These are phyloP conservation scores for Drechmeria coniospora DNA, from an alignment of 2,329 filamentous ascomycete genomes.

Conservation along the genomic window DNA sequence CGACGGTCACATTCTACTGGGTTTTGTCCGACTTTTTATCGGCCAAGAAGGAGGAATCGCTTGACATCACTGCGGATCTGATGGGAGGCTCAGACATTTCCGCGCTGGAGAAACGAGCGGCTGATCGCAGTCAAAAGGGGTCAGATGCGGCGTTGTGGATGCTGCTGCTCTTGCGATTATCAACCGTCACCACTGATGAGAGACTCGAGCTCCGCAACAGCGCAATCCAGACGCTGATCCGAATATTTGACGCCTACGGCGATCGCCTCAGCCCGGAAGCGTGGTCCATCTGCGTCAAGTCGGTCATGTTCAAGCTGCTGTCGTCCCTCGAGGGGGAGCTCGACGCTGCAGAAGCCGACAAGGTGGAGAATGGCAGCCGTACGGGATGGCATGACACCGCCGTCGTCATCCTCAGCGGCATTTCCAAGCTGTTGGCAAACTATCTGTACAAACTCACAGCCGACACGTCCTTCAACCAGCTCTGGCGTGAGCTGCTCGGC, in stretches of 20 bases:
- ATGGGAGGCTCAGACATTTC: slow-evolving; percentile 31
- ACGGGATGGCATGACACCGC: slow-evolving; percentile 60
- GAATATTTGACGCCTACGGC: slow-evolving; percentile 85
- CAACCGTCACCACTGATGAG: slow-evolving; percentile 54
- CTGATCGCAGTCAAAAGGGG: slow-evolving; percentile 39
- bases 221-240: slow-evolving; percentile 77
- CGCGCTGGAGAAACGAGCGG: slow-evolving; percentile 43
- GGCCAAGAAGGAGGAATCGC: slow-evolving; percentile 37
- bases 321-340: slow-evolving; percentile 50
- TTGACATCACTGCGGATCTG: slow-evolving; percentile 42
- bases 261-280: slow-evolving; percentile 61
- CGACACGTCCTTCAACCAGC: slow-evolving; percentile 49
- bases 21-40: slow-evolving; percentile 80
- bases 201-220: slow-evolving; percentile 67
- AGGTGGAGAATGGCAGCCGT: slow-evolving; percentile 24
- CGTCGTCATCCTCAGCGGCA: slow-evolving; percentile 56
- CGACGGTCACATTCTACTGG: slow-evolving; percentile 92
- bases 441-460: slow-evolving; percentile 60
- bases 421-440: slow-evolving; percentile 56
- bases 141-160: slow-evolving; percentile 66
- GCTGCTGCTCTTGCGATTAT: slow-evolving; percentile 55
- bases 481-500: slow-evolving; percentile 61
- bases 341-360: slow-evolving; percentile 19
- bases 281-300: slow-evolving; percentile 72
- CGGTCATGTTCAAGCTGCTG: slow-evolving; percentile 66